A percentile compares a stretch with the other conserved stretches of the same genome.
Evolutionary conservation across 2,329 filamentous ascomycete genomes (phyloP).

Genomic region (Aspergillus pseudonomiae): DNA sequence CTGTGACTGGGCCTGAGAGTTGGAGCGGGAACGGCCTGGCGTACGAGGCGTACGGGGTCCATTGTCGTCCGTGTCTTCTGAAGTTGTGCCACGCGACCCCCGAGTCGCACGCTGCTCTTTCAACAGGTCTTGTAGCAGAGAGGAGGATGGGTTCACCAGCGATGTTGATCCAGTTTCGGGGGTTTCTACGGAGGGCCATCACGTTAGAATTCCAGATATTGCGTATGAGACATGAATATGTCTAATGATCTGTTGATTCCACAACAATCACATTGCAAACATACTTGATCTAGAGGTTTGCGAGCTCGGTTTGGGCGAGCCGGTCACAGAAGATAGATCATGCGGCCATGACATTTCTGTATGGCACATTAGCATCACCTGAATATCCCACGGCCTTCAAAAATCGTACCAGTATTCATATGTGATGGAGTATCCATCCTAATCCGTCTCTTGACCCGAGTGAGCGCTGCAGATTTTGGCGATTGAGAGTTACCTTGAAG

Average conservation of each 20-base stretch:
- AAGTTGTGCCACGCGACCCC: slow-evolving; percentile 29
- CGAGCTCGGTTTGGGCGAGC: slow-evolving; percentile 4
- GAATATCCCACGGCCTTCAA: not conserved
- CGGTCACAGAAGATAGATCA: slow-evolving; percentile 31
- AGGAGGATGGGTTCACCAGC: slow-evolving; percentile 43
- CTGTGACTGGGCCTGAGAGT: slow-evolving; percentile 27
- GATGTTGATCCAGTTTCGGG: slow-evolving; percentile 34
- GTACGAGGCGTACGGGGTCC: slow-evolving; percentile 30
- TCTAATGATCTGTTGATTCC: not conserved
- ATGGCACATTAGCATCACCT: slow-evolving; percentile 13
- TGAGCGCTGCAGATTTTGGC: slow-evolving; percentile 33
- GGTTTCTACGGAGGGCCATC: slow-evolving; percentile 26
- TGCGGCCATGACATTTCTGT: slow-evolving; percentile 35
- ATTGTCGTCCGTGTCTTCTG: slow-evolving; percentile 29
- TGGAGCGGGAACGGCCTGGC: slow-evolving; percentile 26
- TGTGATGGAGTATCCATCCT: slow-evolving; percentile 37
- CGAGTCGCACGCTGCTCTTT: slow-evolving; percentile 46
- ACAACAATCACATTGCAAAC: not conserved
- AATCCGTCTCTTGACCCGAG: slow-evolving; percentile 34
- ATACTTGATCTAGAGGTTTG: slow-evolving; percentile 8
- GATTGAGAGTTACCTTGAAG: slow-evolving; percentile 26
- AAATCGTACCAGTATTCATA: slow-evolving; percentile 23
- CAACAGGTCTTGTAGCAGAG: slow-evolving; percentile 43
- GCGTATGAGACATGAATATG: not conserved
- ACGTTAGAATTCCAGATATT: slow-evolving; percentile 12